A percentile compares a stretch with the other conserved stretches of the same genome.
Evolutionary conservation across 2,329 filamentous ascomycete species (phyloP).

Genomic region (Davidsoniella virescens): DNA sequence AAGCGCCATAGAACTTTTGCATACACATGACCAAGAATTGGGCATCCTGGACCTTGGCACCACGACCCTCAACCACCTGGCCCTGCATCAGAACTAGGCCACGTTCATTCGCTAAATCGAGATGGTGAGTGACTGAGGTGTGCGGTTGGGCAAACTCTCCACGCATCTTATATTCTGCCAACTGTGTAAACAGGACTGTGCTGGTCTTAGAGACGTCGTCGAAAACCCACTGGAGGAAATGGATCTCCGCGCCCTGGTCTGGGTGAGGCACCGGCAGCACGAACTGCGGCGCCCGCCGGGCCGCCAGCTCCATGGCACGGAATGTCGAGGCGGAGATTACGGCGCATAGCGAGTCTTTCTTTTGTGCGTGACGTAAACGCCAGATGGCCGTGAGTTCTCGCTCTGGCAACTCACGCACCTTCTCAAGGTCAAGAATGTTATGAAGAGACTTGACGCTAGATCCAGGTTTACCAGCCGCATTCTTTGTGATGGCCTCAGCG

Average conservation of each 20-base stretch:
- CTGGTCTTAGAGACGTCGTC: conserved; percentile 47
- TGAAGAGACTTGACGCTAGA: conserved; percentile 29
- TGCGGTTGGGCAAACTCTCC: conserved; percentile 85
- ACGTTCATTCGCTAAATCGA: conserved; percentile 58
- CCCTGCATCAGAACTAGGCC: conserved; percentile 79
- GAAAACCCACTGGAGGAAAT: conserved; percentile 94
- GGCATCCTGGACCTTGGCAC: conserved; percentile 66
- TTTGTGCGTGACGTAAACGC: conserved; percentile 68
- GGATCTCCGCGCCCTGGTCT: conserved; percentile 65
- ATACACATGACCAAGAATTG: conserved; percentile 82
- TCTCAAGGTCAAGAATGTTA: conserved; percentile 58
- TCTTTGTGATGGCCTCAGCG: conserved; percentile 15
- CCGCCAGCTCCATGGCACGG: conserved; percentile 50
- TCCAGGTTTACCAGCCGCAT: background rate
- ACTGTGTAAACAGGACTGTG: conserved; percentile 80
- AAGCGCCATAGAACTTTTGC: conserved; percentile 78
- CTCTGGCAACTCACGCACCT: conserved; percentile 52
- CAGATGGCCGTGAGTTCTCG: conserved; percentile 80
- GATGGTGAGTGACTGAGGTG: conserved; percentile 83
- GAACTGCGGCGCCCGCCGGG: conserved; percentile 68
- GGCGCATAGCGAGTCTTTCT: conserved; percentile 66
- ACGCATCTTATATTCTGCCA: conserved; percentile 82
- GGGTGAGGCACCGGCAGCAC: conserved; percentile 68
- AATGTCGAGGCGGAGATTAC: conserved; percentile 62
- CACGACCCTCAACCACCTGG: conserved; percentile 55